Conservation (phyloP, 352 stramenopile genomes). For the Phytophthora sojae region DNA sequence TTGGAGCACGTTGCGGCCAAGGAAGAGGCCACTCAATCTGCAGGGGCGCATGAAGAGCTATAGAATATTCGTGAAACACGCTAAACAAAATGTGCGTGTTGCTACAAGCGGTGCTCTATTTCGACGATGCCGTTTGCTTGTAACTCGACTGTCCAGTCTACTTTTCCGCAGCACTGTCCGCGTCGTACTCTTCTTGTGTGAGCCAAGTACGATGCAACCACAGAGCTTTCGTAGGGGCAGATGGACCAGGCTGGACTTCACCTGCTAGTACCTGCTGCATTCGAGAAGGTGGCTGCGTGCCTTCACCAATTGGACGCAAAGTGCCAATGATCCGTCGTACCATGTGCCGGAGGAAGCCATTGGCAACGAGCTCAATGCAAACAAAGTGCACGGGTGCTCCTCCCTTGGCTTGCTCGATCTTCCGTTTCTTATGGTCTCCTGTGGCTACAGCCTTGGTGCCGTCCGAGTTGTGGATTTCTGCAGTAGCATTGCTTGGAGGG, state of each 20-base stretch:
- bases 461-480: conserved; percentile 21
- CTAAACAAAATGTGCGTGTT: not conserved
- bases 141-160: conserved; percentile 1
- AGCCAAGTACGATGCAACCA: conserved; percentile 90
- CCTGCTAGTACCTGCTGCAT: conserved; percentile 80
- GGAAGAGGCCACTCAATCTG: conserved; percentile 18
- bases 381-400: conserved; percentile 67
- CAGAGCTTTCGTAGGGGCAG: conserved; percentile 76
- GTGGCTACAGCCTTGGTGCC: conserved; percentile 14
- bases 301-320: conserved; percentile 80
- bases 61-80: conserved; percentile 28
- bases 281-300: conserved; percentile 51
- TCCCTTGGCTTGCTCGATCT: conserved; percentile 28
- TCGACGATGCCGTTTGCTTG: not conserved
- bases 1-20: conserved; percentile 46
- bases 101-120: not conserved
- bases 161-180: conserved; percentile 44
- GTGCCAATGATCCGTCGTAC: conserved; percentile 88
- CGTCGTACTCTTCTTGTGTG: conserved; percentile 75
- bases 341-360: conserved; percentile 90
- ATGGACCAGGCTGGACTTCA: conserved; percentile 62
- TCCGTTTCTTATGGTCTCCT: conserved; percentile 54
- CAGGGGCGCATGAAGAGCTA: conserved; percentile 60
- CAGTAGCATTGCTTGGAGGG: not conserved
- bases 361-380: conserved; percentile 85